phyloP scores from a whole-genome alignment of 495 filamentous ascomycete genomes.

The Pyrenula massariospora region DNA sequence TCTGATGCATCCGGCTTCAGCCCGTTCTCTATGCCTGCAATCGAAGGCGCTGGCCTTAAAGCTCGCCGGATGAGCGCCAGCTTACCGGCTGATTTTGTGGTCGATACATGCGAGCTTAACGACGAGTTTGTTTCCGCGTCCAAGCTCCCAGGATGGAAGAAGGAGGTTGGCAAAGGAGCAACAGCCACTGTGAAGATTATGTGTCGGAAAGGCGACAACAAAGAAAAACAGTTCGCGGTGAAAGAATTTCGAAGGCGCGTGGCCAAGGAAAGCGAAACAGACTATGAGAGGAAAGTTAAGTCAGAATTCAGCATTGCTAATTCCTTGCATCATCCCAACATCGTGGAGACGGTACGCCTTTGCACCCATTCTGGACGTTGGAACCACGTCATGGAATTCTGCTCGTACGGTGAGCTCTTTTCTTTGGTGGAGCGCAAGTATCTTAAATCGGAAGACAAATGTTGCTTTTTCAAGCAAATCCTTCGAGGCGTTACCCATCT shows the following conservation, averaged over 20 bases:
- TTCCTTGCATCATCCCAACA: conserved; percentile 66
- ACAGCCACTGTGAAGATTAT: conserved; percentile 64
- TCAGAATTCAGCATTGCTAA: conserved; percentile 70
- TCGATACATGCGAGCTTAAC: conserved; percentile 48
- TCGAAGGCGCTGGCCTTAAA: conserved; percentile 52
- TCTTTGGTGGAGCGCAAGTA: conserved; percentile 51
- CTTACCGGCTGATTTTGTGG: conserved; percentile 51
- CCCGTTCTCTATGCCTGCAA: conserved; percentile 36
- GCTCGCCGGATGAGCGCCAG: conserved; percentile 49
- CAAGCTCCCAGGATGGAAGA: conserved; percentile 45
- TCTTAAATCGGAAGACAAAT: conserved; percentile 44
- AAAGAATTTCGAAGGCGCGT: conserved; percentile 65
- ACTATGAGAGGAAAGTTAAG: conserved; percentile 71
- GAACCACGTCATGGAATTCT: conserved; percentile 84
- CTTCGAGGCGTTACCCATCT: conserved; percentile 58
- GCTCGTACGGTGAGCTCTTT: conserved; percentile 60
- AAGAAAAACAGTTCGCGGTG: conserved; percentile 54
- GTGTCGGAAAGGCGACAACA: conserved; percentile 37
- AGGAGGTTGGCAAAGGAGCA: conserved; percentile 59
- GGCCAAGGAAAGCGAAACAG: conserved; percentile 44
- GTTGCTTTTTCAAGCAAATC: conserved; percentile 75
- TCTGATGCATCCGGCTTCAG: conserved; percentile 1
- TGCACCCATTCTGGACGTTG: conserved; percentile 53
- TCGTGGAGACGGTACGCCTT: conserved; percentile 59
- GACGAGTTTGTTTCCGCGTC: conserved; percentile 48